Conservation (phyloP, 2,329 filamentous ascomycete genomes). For the Fusarium paranaense region DNA sequence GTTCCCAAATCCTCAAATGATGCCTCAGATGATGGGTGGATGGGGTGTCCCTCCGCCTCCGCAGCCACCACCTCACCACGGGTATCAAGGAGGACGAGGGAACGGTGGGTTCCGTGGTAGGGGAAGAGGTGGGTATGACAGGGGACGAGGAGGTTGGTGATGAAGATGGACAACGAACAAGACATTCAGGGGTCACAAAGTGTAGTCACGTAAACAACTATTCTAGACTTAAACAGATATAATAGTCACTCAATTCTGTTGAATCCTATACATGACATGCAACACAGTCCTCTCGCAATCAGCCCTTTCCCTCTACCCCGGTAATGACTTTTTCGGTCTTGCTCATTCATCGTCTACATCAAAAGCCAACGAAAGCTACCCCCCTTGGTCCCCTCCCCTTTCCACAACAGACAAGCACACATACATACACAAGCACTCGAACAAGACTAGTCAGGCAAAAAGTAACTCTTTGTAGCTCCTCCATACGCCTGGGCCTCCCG, state of each 20-base stretch:
- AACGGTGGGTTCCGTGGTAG: conserved; percentile 44
- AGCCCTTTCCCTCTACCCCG: conserved; percentile 36
- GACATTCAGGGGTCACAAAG: neutral
- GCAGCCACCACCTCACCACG: conserved; percentile 35
- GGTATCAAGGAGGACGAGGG: conserved; percentile 40
- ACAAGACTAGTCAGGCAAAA: conserved; percentile 14
- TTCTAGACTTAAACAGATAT: neutral
- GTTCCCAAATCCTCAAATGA: conserved; percentile 45
- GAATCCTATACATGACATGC: neutral
- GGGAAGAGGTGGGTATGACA: conserved; percentile 48
- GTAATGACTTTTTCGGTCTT: conserved; percentile 44
- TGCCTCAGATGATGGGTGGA: conserved; percentile 41
- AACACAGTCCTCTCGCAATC: conserved; percentile 4
- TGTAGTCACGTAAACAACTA: neutral
- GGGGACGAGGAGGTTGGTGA: conserved; percentile 45
- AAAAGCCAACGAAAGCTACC: conserved; percentile 38
- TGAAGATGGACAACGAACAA: neutral
- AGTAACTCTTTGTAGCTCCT: conserved; percentile 21
- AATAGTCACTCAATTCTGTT: neutral
- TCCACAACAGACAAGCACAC: conserved; percentile 9
- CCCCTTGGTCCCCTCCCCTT: conserved; percentile 5
- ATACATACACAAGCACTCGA: conserved; percentile 18
- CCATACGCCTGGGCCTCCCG: conserved; percentile 16
- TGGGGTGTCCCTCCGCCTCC: conserved; percentile 43
- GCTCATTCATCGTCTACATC: conserved; percentile 47